A percentile compares a stretch with the other conserved stretches of the same genome.
Conservation (phyloP, 805 yeast species). For the Kuraishia piskuri region DNA sequence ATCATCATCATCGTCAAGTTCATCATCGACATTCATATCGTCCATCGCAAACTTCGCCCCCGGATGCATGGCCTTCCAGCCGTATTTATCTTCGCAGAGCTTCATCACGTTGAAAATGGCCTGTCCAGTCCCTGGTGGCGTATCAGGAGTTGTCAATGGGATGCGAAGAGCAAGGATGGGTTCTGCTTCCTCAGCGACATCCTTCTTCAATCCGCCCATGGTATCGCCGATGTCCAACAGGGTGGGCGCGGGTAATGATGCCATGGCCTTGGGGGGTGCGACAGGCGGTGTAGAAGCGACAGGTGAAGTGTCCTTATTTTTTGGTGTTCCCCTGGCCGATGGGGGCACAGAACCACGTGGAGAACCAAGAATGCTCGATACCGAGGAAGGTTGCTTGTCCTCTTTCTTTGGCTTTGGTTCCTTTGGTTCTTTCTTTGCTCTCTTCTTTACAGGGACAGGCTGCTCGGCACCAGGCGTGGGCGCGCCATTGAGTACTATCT, state of each 20-base stretch:
- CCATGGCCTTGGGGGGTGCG: not conserved
- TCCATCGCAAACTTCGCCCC: constrained; percentile 51
- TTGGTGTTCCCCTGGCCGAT: not conserved
- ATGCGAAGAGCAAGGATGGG: constrained; percentile 50
- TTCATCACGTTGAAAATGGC: constrained; percentile 64
- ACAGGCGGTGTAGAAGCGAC: not conserved
- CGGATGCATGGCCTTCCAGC: constrained; percentile 66
- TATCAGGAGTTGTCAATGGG: constrained; percentile 37
- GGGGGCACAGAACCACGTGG: not conserved
- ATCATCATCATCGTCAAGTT: constrained; percentile 40
- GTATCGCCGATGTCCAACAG: not conserved
- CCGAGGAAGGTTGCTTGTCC: not conserved
- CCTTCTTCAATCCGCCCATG: not conserved
- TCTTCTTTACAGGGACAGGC: not conserved
- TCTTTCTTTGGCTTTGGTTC: not conserved
- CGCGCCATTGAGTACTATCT: not conserved
- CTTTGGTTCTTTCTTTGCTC: not conserved
- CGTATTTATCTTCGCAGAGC: constrained; percentile 77
- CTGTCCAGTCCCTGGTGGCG: constrained; percentile 49
- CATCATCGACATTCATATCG: constrained; percentile 38
- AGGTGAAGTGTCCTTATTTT: not conserved
- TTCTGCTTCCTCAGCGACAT: not conserved
- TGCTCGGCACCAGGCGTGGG: not conserved
- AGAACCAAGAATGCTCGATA: not conserved
- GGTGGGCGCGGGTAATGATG: not conserved